Conservation (phyloP, 306 rosid genomes). For the Malus fusca region DNA sequence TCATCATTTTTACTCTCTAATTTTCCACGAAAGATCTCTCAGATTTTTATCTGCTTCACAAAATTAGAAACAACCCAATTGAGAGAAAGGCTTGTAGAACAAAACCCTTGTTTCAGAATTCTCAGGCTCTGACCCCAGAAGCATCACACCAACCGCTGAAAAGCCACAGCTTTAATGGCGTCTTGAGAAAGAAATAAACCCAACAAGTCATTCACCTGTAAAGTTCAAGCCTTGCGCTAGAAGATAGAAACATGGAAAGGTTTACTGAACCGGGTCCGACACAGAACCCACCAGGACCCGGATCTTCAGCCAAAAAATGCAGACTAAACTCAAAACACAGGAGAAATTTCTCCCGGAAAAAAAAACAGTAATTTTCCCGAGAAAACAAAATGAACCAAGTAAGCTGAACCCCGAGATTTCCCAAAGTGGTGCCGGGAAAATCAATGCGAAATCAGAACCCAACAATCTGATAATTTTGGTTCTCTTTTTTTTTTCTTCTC, state of each 20-base stretch:
- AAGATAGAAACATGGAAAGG: constrained; percentile 4
- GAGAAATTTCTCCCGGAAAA: not conserved
- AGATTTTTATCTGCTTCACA: constrained; percentile 45
- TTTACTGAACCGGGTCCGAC: not conserved
- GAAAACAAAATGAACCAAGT: not conserved
- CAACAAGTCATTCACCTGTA: not conserved
- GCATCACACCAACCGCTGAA: constrained; percentile 19
- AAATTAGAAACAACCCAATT: constrained; percentile 42
- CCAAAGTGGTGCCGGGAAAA: constrained; percentile 2
- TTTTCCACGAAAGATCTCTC: not conserved
- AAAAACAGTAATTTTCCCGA: not conserved
- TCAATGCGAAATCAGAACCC: constrained; percentile 28
- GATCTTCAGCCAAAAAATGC: constrained; percentile 30
- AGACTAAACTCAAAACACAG: constrained; percentile 23
- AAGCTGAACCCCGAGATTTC: constrained; percentile 13
- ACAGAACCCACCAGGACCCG: not conserved
- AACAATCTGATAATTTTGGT: not conserved
- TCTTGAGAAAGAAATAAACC: constrained; percentile 26
- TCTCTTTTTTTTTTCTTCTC: constrained; percentile 12
- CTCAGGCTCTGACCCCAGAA: constrained; percentile 32
- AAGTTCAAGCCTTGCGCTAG: constrained; percentile 15
- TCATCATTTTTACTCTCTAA: constrained; percentile 59
- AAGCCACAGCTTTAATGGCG: constrained; percentile 20
- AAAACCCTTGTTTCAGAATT: constrained; percentile 24
- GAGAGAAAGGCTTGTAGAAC: constrained; percentile 20